These are phyloP conservation scores for Cerrena zonata DNA, from an alignment of 1,284 basidiomycete genomes.

Conservation along the genomic window DNA sequence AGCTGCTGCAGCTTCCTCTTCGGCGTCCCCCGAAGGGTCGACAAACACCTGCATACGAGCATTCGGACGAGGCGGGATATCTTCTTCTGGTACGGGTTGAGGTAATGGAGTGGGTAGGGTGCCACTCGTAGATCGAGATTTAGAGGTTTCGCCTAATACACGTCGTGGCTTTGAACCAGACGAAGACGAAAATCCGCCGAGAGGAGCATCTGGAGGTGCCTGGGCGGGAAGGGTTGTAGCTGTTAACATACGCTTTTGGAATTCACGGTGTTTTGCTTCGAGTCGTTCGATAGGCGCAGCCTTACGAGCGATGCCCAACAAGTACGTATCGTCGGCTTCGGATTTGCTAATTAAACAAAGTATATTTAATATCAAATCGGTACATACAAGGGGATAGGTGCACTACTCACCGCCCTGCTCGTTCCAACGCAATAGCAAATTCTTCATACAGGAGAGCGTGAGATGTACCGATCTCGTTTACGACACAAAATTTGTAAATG, in stretches of 20 bases:
- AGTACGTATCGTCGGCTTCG: slow-evolving; percentile 84
- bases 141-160: slow-evolving; percentile 32
- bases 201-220: slow-evolving; percentile 10
- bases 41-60: slow-evolving; percentile 61
- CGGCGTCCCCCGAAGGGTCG: slow-evolving; percentile 52
- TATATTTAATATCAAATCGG: not conserved
- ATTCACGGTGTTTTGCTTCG: slow-evolving; percentile 79
- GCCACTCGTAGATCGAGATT: slow-evolving; percentile 12
- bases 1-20: slow-evolving; percentile 29
- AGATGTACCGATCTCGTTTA: slow-evolving; percentile 82
- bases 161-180: slow-evolving; percentile 16
- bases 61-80: slow-evolving; percentile 39
- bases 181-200: slow-evolving; percentile 18
- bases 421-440: slow-evolving; percentile 77
- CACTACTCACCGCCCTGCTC: slow-evolving; percentile 56
- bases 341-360: slow-evolving; percentile 62
- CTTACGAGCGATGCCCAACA: slow-evolving; percentile 80
- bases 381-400: slow-evolving; percentile 15
- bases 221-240: slow-evolving; percentile 32
- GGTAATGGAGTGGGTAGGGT: slow-evolving; percentile 12
- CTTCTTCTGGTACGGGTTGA: not conserved
- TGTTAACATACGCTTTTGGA: slow-evolving; percentile 79
- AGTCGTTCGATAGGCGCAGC: slow-evolving; percentile 81
- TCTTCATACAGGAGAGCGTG: slow-evolving; percentile 87
- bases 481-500: slow-evolving; percentile 81